Conservation (phyloP, 2,329 filamentous ascomycete species). For the Hansfordia pulvinata region DNA sequence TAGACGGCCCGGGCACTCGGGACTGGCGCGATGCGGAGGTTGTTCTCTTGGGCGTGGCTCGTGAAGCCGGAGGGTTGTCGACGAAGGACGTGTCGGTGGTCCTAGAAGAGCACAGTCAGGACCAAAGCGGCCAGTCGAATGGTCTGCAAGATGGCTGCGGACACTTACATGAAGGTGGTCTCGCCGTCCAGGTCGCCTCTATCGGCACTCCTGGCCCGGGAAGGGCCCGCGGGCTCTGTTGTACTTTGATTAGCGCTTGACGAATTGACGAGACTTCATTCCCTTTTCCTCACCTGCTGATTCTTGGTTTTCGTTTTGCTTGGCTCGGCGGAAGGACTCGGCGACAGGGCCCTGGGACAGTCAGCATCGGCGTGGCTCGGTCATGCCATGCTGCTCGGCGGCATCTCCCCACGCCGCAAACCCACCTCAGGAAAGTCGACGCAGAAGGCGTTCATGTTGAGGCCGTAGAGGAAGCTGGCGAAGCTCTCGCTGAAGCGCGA, state of each 20-base stretch:
- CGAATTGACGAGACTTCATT: slow-evolving; percentile 5
- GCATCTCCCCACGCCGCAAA: background rate
- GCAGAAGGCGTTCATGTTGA: slow-evolving; percentile 99
- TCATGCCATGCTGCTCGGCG: slow-evolving; percentile 1
- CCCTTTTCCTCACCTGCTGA: slow-evolving; percentile 22
- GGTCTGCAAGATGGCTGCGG: no score
- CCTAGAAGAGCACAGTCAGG: slow-evolving; percentile 29
- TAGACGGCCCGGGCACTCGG: slow-evolving; percentile 28
- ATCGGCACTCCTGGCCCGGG: slow-evolving; percentile 11
- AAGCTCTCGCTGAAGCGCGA: slow-evolving; percentile 93
- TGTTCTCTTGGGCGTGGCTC: slow-evolving; percentile 27
- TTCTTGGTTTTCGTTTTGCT: slow-evolving; percentile 42
- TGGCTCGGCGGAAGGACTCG: slow-evolving; percentile 65
- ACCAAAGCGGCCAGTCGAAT: slow-evolving; percentile 5
- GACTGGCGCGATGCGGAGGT: slow-evolving; percentile 29
- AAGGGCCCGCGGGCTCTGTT: slow-evolving; percentile 8
- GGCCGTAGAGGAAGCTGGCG: slow-evolving; percentile 82
- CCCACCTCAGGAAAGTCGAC: slow-evolving; percentile 89
- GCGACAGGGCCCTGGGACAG: slow-evolving; percentile 67
- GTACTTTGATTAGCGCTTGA: slow-evolving; percentile 1
- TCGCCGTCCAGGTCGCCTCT: slow-evolving; percentile 40
- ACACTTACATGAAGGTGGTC: slow-evolving; percentile 67
- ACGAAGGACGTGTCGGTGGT: slow-evolving; percentile 88
- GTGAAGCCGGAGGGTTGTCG: slow-evolving; percentile 59
- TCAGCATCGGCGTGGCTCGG: background rate